Percentiles rank a stretch among this genome's conserved stretches.
phyloP scores from a whole-genome alignment of 176 grass and related monocot genomes.

The Triticum timopheevii region DNA sequence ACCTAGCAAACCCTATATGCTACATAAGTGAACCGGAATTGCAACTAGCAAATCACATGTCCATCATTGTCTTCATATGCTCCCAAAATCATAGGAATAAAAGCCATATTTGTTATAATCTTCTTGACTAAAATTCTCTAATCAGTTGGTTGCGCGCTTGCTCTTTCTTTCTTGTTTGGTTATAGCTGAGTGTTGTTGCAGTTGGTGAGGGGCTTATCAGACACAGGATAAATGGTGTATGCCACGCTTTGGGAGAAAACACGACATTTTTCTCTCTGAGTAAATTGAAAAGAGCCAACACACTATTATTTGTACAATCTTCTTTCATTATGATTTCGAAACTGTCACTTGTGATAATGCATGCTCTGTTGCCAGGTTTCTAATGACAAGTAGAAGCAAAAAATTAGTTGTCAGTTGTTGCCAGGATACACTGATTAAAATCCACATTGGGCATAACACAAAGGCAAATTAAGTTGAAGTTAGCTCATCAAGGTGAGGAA shows the following conservation, averaged over 20 bases:
- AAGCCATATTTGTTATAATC: background rate
- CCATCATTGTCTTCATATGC: background rate
- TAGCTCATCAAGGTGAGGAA: slow-evolving; percentile 15
- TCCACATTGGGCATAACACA: slow-evolving; percentile 9
- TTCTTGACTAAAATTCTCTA: slow-evolving; percentile 15
- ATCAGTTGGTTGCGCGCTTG: background rate
- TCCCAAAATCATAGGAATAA: slow-evolving; percentile 8
- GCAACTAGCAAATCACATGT: background rate
- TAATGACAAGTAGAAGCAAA: background rate
- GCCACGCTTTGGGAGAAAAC: background rate
- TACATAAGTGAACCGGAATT: background rate
- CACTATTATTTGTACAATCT: slow-evolving; percentile 8
- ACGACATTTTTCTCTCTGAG: background rate
- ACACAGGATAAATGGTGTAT: background rate
- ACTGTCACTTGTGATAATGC: background rate
- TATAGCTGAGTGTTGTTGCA: background rate
- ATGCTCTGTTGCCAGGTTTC: slow-evolving; percentile 10
- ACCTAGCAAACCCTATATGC: slow-evolving; percentile 13
- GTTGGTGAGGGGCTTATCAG: background rate
- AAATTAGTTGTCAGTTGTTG: background rate
- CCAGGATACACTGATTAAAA: slow-evolving; percentile 2
- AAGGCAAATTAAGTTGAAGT: slow-evolving; percentile 18
- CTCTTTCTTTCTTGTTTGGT: slow-evolving; percentile 11
- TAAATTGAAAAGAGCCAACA: slow-evolving; percentile 23
- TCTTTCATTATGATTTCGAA: slow-evolving; percentile 4